These are phyloP conservation scores for Annona cherimola DNA, from an alignment of 164 flowering plant species.

Conservation along the genomic window DNA sequence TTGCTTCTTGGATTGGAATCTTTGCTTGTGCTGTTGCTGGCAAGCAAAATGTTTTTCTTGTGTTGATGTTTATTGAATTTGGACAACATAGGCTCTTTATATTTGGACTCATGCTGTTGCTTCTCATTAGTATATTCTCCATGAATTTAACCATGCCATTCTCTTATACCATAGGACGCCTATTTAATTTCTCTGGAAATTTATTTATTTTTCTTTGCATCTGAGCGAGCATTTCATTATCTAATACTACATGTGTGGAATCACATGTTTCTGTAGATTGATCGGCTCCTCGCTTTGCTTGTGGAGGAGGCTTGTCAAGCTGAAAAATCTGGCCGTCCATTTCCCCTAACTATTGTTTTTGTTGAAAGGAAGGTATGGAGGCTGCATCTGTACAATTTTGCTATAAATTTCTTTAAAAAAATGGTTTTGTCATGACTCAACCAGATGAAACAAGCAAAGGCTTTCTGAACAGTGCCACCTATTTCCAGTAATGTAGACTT, in stretches of 20 bases:
- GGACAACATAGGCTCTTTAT: neutral
- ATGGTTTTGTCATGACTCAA: neutral
- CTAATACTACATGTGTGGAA: neutral
- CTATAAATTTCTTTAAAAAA: neutral
- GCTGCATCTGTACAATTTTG: neutral
- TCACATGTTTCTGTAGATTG: slow-evolving; percentile 32
- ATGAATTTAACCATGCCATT: neutral
- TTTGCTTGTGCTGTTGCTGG: too few relatives aligned
- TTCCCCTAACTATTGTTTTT: slow-evolving; percentile 64
- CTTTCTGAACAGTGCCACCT: neutral
- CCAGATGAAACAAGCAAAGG: neutral
- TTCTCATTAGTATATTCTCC: neutral
- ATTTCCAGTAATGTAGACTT: neutral
- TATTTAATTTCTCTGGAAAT: neutral
- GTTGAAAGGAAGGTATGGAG: slow-evolving; percentile 54
- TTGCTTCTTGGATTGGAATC: too few relatives aligned
- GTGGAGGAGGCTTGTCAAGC: slow-evolving; percentile 51
- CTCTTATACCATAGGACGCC: neutral
- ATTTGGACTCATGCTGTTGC: neutral
- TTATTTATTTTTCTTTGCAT: neutral
- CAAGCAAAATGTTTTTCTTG: too few relatives aligned
- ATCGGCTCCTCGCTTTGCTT: slow-evolving; percentile 49
- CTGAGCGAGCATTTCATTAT: neutral
- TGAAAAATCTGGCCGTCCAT: slow-evolving; percentile 40
- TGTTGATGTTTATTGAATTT: too few relatives aligned